These are phyloP conservation scores for Psidium guajava DNA, from an alignment of 345 rosid genomes.

Conservation along the genomic window DNA sequence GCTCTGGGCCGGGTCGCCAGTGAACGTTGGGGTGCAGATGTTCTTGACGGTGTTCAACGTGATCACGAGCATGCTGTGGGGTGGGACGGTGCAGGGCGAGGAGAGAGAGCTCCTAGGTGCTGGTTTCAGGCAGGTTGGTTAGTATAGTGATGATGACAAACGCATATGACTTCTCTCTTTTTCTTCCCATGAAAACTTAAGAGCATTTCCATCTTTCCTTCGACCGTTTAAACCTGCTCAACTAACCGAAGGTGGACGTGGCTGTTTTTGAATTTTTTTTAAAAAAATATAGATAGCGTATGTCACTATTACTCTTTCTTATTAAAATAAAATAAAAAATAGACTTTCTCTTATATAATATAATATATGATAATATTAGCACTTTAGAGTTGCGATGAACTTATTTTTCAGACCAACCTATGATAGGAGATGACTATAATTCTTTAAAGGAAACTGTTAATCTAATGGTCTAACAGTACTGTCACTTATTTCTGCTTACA, in stretches of 20 bases:
- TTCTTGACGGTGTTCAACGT: slow-evolving; percentile 27
- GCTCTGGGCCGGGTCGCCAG: slow-evolving; percentile 7
- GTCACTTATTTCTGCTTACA: no score
- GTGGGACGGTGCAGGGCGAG: slow-evolving; percentile 18
- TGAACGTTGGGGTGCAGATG: slow-evolving; percentile 27
- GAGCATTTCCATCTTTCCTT: background rate
- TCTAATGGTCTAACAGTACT: no score
- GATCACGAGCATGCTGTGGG: slow-evolving; percentile 40
- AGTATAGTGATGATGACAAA: slow-evolving; percentile 5
- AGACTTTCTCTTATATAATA: background rate
- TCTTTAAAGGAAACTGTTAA: no score
- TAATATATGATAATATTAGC: background rate
- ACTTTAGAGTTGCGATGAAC: background rate
- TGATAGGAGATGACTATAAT: background rate
- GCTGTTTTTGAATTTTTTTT: background rate
- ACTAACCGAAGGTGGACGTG: background rate
- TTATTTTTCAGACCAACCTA: background rate
- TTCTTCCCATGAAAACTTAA: background rate
- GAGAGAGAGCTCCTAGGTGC: slow-evolving; percentile 16
- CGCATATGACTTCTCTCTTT: background rate
- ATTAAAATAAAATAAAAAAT: background rate
- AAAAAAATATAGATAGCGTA: background rate
- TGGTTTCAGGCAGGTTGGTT: slow-evolving; percentile 18
- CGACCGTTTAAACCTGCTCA: background rate
- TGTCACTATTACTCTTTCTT: background rate